Evolutionary conservation across 495 filamentous ascomycete species (phyloP), one percentile per base, ranked within the genome.

Genomic region (Cercophora sp.): DNA sequence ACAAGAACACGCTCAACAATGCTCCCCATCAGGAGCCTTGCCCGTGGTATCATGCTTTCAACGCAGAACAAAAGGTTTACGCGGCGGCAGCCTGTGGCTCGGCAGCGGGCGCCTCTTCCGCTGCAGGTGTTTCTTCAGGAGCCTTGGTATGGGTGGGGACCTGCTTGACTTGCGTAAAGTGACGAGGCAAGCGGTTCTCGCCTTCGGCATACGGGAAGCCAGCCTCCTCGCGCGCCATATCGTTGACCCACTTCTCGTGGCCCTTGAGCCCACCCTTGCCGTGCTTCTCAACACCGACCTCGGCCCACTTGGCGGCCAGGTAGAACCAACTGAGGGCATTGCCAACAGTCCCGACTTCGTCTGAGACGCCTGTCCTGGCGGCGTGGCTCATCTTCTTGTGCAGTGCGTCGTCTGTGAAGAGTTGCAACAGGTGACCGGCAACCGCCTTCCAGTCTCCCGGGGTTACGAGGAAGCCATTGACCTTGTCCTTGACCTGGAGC

Each of bases 261-360:
- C 73, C 73, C 37, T 62, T 57, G 37, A 78, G 60, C 2, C 68
- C 69, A 16, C 62, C 68, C 57, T 61, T 69, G 15, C 63, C 70
- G 23, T 65, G 48, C 48, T 66, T 62, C 54, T 70, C 57, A 10
- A 71, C 60, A 24, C 65, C 70, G 8, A 70, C 65, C 54, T 76
- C 71, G 55, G 71, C 51, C 59, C 87, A 72, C 63, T 79, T 84
- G 54, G 83, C 78, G 0, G 84, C 83, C 4, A 95, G 70, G 59
- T 88, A 93, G 54, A 88, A 76, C 88, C 89, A 94, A 52, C 70
- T 77, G 22, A 92, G 66, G 13, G 83, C 82, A 66, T 90, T 91
- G 0, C 89, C 89, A 0, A 90, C 87, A 0, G 89, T 94, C 42
- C 85, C 80, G 9, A 93, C 87, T 62, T 96, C 89, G 63, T 93